These are phyloP conservation scores for Botrytis squamosa DNA, from an alignment of 2,329 filamentous ascomycete genomes.

Conservation along the genomic window DNA sequence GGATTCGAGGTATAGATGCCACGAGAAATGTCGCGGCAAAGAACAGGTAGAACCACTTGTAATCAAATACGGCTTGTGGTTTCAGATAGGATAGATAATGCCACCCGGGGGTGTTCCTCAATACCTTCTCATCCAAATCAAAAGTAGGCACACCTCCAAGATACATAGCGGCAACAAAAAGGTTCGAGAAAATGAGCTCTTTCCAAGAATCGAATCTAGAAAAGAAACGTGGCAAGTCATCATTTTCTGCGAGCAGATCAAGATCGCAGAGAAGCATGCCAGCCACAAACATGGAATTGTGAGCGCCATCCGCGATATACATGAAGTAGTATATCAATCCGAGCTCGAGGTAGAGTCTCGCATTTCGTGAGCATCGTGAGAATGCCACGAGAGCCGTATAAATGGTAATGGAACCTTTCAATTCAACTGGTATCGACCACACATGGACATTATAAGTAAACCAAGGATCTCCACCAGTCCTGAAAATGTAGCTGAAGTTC, in stretches of 20 bases:
- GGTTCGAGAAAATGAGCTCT: conserved; percentile 50
- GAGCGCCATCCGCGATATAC: conserved; percentile 65
- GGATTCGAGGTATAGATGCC: conserved; percentile 55
- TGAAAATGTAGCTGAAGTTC: conserved; percentile 68
- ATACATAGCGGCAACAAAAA: conserved; percentile 54
- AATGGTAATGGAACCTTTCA: conserved; percentile 61
- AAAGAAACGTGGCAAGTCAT: conserved; percentile 52
- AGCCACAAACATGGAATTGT: conserved; percentile 57
- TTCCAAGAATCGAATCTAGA: conserved; percentile 49
- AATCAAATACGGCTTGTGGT: conserved; percentile 63
- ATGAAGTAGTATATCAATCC: conserved; percentile 63
- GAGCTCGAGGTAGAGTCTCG: conserved; percentile 53
- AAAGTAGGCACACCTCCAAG: conserved; percentile 61
- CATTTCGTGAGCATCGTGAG: conserved; percentile 52
- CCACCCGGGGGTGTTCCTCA: conserved; percentile 54
- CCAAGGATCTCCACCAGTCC: conserved; percentile 55
- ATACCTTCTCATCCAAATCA: conserved; percentile 48
- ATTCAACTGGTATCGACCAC: conserved; percentile 58
- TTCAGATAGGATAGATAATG: conserved; percentile 50
- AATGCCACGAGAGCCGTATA: conserved; percentile 56
- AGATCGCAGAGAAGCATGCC: conserved; percentile 64
- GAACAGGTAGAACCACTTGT: conserved; percentile 68
- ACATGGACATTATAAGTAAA: conserved; percentile 60
- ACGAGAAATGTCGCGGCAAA: conserved; percentile 59
- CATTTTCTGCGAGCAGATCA: conserved; percentile 52